Evolutionary conservation across 1,139 yeast genomes (phyloP), one percentile per base, ranked within the genome.

Genomic region (Suzukiozyma palmioleophila): DNA sequence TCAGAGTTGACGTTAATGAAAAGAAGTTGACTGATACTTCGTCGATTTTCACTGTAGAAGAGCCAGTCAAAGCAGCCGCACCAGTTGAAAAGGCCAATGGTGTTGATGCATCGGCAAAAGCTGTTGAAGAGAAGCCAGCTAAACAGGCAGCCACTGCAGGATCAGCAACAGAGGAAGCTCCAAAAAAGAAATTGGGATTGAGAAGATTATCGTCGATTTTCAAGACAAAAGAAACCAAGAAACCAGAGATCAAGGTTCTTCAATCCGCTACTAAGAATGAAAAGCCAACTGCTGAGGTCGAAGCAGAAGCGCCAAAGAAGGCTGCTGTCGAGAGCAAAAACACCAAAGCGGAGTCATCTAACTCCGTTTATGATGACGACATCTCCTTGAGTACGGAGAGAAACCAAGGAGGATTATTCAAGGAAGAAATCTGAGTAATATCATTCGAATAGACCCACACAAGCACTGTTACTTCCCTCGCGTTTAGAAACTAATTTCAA

Each of bases 1-100:
- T 77, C 51, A 65, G 62, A 44, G 54, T 56, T 35, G 73, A 70
- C 4, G 56, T 77, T 18, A 56, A 67, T 43, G 78, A 72, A 46
- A 54, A 54, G 40, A 64, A 62, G 46, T 54, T 69, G 33, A 59
- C 59, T 36, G 77, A 72, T 47, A 65, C 73, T 22, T 61, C 69
- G 2, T 66, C 73, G 0, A 53, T 71, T 21, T 70, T 71, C 43
- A 54, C 71, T 3, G 63, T 56, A 18, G 57, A 62, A 39, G 57
- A 52, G 27, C 56, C 53, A 22, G 51, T 50, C 28, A 44, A 41
- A 24, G 46, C 48, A 37, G 50, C 45, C 32, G 52, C 48, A n/a
- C 50, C 55, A 7, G 36, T 40, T 13, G 36, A 44, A 3, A 47
- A 43, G 12, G 40, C 35, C 18, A 40, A 41, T 24, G 45, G 42